Percentiles rank a stretch among this genome's conserved stretches.
These are phyloP conservation scores for Ogataea wickerhamii DNA, from an alignment of 805 yeast genomes.

Conservation along the genomic window DNA sequence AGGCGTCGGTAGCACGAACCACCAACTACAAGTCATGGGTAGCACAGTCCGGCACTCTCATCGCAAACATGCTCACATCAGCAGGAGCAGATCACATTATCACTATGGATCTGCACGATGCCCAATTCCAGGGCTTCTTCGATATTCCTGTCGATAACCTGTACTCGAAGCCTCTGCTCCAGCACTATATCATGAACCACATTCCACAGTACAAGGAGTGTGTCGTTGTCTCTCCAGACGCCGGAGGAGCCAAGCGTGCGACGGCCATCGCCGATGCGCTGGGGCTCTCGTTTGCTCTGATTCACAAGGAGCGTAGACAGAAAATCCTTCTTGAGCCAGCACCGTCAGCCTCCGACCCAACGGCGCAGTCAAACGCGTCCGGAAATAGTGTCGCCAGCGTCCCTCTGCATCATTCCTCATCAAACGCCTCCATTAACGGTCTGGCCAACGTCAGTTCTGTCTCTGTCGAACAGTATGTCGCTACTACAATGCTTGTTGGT, in stretches of 20 bases:
- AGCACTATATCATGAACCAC: conserved; percentile 72
- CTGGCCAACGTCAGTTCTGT: conserved; percentile 2
- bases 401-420: conserved; percentile 14
- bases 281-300: conserved; percentile 86
- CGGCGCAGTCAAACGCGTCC: conserved; percentile 16
- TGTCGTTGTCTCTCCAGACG: conserved; percentile 95
- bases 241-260: conserved; percentile 98
- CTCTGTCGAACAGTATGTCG: conserved; percentile 37
- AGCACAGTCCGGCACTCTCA: conserved; percentile 89
- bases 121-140: conserved; percentile 97
- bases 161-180: conserved; percentile 82
- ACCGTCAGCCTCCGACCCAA: conserved; percentile 11
- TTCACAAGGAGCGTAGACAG: conserved; percentile 86
- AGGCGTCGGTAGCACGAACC: conserved; percentile 14
- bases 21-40: conserved; percentile 88
- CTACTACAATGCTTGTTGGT: conserved; percentile 94
- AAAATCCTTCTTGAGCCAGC: conserved; percentile 31
- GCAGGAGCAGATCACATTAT: conserved; percentile 97
- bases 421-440: conserved; percentile 15
- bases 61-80: conserved; percentile 80
- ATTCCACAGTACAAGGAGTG: conserved; percentile 80
- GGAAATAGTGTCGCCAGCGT: conserved; percentile 16
- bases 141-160: conserved; percentile 94
- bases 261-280: conserved; percentile 89
- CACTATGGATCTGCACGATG: conserved; percentile 97